phyloP scores from a whole-genome alignment of 1,284 basidiomycete species.

The Ceratorhiza oryzae-sativae region DNA sequence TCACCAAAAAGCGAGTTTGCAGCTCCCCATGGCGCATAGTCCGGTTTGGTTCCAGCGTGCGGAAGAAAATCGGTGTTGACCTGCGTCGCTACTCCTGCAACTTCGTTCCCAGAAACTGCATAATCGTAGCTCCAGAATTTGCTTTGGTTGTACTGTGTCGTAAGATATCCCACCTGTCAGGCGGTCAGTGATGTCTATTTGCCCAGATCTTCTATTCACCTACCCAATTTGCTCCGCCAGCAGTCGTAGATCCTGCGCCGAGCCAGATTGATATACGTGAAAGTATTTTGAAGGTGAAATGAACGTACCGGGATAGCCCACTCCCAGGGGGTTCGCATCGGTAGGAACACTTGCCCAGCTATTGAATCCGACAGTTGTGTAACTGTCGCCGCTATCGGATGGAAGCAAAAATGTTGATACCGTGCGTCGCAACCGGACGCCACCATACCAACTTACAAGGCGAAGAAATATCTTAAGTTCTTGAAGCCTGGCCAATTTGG shows the following conservation, averaged over 20 bases:
- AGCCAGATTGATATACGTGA: neutral
- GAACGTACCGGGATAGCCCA: constrained; percentile 21
- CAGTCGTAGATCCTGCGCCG: constrained; percentile 8
- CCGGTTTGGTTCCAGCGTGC: constrained; percentile 17
- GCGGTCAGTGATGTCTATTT: neutral
- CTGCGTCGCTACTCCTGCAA: constrained; percentile 5
- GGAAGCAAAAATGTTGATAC: neutral
- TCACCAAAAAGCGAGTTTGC: constrained; percentile 28
- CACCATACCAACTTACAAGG: constrained; percentile 10
- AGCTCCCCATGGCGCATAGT: constrained; percentile 23
- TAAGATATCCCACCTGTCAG: constrained; percentile 14
- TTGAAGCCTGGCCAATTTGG: constrained; percentile 30
- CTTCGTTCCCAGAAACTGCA: constrained; percentile 18
- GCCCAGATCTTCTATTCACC: no score
- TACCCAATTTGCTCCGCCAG: constrained; percentile 28
- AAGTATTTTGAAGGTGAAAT: no score
- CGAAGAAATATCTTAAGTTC: constrained; percentile 26
- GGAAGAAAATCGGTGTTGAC: constrained; percentile 21
- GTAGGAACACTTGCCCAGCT: constrained; percentile 20
- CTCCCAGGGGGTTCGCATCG: constrained; percentile 19
- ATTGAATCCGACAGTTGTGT: constrained; percentile 24
- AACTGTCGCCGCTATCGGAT: constrained; percentile 26
- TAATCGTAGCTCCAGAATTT: constrained; percentile 34
- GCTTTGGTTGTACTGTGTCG: constrained; percentile 31
- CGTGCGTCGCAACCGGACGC: no score